Base-by-base conservation (phyloP, 116 monocot species). In the Cymodocea nodosa region DNA sequence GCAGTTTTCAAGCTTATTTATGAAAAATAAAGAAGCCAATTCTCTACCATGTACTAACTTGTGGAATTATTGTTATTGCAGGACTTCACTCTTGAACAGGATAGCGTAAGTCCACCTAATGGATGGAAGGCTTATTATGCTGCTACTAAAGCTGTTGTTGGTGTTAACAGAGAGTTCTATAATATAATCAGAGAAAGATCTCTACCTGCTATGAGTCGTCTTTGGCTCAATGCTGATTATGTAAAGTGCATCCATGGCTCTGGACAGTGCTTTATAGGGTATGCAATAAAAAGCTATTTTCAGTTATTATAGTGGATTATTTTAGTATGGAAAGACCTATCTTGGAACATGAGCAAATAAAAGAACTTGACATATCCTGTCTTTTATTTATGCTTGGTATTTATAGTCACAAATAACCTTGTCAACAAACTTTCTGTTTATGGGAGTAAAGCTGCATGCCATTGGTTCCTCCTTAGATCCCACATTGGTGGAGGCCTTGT, bases 51-150 rank as follows among this genome's bases (percentile, higher is more conserved):
- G 30, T 44, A 44, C 44, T 54, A 54, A 54, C 16, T 20, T 20
- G 16, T 50, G 15, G 50, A 23, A 13, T 23, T 50, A 4, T 64
- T 12, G 2, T 16, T n/a, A 15, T 49, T 39, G 50, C 71, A 97
- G 95, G 95, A 97, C 61, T 97, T 97, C 66, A 90, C 87, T 50
- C 57, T 75, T 55, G 95, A 97, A 59, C 90, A 97, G 52, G 78
- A 80, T 66, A 81, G 35, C 34, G 57, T 90, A 36, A 78, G 65
- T 25, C 95, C 95, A 62, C 58, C 51, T 20, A 82, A 97, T 67
- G 95, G 95, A 50, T 97, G 95, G 95, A 97, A 97, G 74, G 75
- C 85, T 12, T 97, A 97, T 58, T 97, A 97, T 76, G 90, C 90
- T 59, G 81, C 87, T 59, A 90, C 95, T 37, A 90, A 82, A 77